phyloP scores from a whole-genome alignment of 805 yeast genomes.

The Ogataea populi-albae region DNA sequence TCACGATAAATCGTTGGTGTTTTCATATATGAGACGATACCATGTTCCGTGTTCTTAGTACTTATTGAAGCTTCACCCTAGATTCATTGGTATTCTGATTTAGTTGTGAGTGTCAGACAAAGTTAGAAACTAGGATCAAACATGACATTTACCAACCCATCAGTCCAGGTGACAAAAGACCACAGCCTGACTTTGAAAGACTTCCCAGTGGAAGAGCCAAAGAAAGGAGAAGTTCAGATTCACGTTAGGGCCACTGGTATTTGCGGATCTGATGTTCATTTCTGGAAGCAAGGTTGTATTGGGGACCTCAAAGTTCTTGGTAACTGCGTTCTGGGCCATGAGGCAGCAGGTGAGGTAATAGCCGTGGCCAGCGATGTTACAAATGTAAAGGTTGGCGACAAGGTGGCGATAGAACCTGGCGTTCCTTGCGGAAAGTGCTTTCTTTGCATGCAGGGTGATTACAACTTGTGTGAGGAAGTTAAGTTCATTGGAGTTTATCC shows the following conservation, averaged over 20 bases:
- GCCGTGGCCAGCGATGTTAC: constrained; percentile 47
- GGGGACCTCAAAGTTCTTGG: constrained; percentile 42
- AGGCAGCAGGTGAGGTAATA: constrained; percentile 43
- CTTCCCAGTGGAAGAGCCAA: constrained; percentile 26
- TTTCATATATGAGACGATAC: no score
- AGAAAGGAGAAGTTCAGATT: constrained; percentile 46
- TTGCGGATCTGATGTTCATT: constrained; percentile 73
- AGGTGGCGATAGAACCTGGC: constrained; percentile 53
- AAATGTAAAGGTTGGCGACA: constrained; percentile 42
- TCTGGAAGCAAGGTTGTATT: constrained; percentile 61
- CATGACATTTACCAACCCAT: constrained; percentile 14
- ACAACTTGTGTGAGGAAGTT: constrained; percentile 39
- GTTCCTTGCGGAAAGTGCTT: constrained; percentile 45
- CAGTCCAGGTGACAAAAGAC: constrained; percentile 18
- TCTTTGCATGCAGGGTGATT: constrained; percentile 38
- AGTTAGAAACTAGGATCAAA: background rate
- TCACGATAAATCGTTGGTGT: no score
- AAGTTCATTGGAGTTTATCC: constrained; percentile 38
- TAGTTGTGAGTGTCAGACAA: no score
- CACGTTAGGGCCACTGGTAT: constrained; percentile 66
- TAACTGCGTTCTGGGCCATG: constrained; percentile 42
- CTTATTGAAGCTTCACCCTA: no score
- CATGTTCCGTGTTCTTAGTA: no score
- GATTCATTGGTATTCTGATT: no score
- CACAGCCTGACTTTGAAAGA: constrained; percentile 15